Evolutionary conservation across 306 rosid species (phyloP).

Genomic region (Carpinus fangiana): DNA sequence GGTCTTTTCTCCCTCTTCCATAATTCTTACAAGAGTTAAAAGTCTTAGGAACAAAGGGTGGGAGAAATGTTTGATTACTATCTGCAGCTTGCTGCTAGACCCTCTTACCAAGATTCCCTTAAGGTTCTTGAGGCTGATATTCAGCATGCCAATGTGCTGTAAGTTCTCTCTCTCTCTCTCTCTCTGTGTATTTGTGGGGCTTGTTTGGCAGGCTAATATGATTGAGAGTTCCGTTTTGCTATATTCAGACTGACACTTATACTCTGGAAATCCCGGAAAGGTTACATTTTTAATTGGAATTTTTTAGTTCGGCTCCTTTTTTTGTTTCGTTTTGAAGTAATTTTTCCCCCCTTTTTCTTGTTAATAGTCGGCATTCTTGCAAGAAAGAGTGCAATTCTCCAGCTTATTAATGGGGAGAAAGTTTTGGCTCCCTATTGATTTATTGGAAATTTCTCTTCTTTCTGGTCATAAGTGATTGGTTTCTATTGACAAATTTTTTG

Average conservation of each 20-base stretch:
- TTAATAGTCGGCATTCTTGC: neutral
- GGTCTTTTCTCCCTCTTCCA: neutral
- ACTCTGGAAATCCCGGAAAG: neutral
- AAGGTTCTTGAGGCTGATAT: conserved; percentile 75
- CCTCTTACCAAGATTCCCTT: conserved; percentile 63
- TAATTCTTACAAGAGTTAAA: neutral
- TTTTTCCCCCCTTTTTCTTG: neutral
- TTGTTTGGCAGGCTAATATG: neutral
- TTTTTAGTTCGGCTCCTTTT: neutral
- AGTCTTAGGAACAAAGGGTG: neutral
- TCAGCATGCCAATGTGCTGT: conserved; percentile 78
- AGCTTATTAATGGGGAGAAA: neutral
- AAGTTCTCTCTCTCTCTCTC: conserved; percentile 29
- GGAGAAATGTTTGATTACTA: conserved; percentile 48
- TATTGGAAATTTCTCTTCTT: neutral
- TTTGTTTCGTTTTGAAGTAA: neutral
- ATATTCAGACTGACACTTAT: neutral
- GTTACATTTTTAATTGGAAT: neutral
- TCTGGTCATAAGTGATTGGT: neutral
- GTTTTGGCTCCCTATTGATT: neutral
- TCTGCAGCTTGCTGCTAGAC: conserved; percentile 50
- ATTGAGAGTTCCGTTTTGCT: neutral
- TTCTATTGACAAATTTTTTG: neutral
- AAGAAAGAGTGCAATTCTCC: neutral
- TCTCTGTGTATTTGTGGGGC: neutral